Evolutionary conservation across 331 rosid genomes (phyloP).

Genomic region (Malus hybrid): DNA sequence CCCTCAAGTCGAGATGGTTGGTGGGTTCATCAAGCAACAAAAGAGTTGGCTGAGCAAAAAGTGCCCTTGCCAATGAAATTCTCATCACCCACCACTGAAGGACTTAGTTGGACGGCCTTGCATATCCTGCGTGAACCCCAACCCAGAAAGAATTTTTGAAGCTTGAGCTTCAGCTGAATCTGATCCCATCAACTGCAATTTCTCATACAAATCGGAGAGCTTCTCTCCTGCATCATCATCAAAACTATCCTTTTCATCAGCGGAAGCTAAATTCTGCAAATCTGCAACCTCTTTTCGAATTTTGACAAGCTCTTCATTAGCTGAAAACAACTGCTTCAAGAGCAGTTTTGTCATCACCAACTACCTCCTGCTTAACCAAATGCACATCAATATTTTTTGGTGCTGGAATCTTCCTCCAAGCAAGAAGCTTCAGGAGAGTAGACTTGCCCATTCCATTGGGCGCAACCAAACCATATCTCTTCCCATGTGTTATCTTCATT

Average conservation of each 20-base stretch:
- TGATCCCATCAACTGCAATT: background rate
- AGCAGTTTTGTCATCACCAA: constrained; percentile 76
- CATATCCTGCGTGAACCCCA: too few relatives aligned
- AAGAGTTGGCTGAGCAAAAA: too few relatives aligned
- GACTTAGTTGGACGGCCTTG: too few relatives aligned
- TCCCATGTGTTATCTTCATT: constrained; percentile 65
- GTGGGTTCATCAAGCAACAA: too few relatives aligned
- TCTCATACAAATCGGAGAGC: constrained; percentile 64
- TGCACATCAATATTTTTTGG: constrained; percentile 91
- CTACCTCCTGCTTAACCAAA: constrained; percentile 85
- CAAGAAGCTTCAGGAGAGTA: constrained; percentile 72
- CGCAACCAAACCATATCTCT: constrained; percentile 68
- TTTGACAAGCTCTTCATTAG: constrained; percentile 65
- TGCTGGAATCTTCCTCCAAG: constrained; percentile 83
- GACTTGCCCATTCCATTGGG: constrained; percentile 85
- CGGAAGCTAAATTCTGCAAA: constrained; percentile 44
- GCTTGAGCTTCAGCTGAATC: constrained; percentile 81
- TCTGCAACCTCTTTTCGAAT: constrained; percentile 58
- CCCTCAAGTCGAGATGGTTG: too few relatives aligned
- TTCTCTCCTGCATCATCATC: constrained; percentile 60
- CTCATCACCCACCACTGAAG: too few relatives aligned
- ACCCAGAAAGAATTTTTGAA: background rate
- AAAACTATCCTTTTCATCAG: constrained; percentile 25
- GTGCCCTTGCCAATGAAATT: too few relatives aligned
- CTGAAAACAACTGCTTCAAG: constrained; percentile 82